These are phyloP conservation scores for Holtermanniella nyarrowii DNA, from an alignment of 768 basidiomycete genomes.

Conservation along the genomic window DNA sequence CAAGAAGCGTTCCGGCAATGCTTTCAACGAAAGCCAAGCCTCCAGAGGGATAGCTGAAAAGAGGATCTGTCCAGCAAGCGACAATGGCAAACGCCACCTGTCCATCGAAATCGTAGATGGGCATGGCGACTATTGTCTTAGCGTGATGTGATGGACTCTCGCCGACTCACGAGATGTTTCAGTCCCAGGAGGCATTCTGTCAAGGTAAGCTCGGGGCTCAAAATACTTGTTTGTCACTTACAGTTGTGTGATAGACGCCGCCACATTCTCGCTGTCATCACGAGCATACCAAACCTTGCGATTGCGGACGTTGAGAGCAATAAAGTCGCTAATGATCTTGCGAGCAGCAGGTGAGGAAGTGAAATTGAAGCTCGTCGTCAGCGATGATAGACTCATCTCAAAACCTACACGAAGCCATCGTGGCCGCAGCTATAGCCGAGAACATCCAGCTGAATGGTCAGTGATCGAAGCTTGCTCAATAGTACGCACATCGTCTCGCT, in stretches of 20 bases:
- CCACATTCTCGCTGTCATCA: slow-evolving; percentile 33
- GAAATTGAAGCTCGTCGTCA: slow-evolving; percentile 22
- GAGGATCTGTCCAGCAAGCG: slow-evolving; percentile 35
- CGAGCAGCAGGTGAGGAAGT: slow-evolving; percentile 21
- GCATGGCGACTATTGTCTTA: slow-evolving; percentile 33
- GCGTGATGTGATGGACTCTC: too few species aligned
- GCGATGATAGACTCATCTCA: not conserved
- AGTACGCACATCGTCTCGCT: slow-evolving; percentile 2
- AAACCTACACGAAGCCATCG: slow-evolving; percentile 15
- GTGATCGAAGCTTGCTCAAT: not conserved
- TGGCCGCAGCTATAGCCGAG: slow-evolving; percentile 24
- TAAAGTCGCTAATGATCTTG: slow-evolving; percentile 35
- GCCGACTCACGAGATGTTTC: slow-evolving; percentile 12
- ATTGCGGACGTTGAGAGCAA: slow-evolving; percentile 31
- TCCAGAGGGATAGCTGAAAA: slow-evolving; percentile 32
- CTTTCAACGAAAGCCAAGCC: slow-evolving; percentile 37
- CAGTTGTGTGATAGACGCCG: slow-evolving; percentile 26
- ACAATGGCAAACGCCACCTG: slow-evolving; percentile 34
- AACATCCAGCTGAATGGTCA: slow-evolving; percentile 23
- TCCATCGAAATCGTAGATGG: slow-evolving; percentile 37
- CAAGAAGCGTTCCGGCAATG: slow-evolving; percentile 34
- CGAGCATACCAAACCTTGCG: slow-evolving; percentile 34
- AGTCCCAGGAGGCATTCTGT: slow-evolving; percentile 28
- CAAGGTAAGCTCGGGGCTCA: not conserved
- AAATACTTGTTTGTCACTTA: not conserved